Conservation (phyloP, 208 protist genomes). For the Phytomonas francai region DNA sequence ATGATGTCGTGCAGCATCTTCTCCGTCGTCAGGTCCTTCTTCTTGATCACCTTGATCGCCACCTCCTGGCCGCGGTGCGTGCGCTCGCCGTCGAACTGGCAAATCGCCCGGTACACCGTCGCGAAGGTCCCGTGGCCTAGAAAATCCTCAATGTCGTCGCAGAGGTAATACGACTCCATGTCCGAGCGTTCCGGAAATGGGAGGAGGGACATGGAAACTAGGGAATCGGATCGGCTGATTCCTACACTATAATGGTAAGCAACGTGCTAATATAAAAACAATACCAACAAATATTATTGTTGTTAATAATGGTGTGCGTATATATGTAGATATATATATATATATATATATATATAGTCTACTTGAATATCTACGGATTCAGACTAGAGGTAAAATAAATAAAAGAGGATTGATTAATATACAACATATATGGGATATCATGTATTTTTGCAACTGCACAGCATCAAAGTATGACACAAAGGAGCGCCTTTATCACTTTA, state of each 20-base stretch:
- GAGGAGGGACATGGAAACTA: conserved; percentile 14
- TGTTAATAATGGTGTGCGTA: conserved; percentile 3
- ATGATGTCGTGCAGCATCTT: conserved; percentile 60
- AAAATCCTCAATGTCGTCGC: conserved; percentile 80
- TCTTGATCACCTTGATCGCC: conserved; percentile 81
- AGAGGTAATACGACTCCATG: conserved; percentile 54
- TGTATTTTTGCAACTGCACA: background rate
- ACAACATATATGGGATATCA: conserved; percentile 11
- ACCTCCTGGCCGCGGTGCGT: conserved; percentile 39
- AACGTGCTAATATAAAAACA: conserved; percentile 3
- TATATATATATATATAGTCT: no score
- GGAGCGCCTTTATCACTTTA: background rate
- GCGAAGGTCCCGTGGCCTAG: conserved; percentile 77
- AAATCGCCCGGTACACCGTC: conserved; percentile 65
- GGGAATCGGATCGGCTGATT: no score
- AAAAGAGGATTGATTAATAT: background rate
- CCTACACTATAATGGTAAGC: no score
- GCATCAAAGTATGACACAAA: background rate
- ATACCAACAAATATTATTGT: conserved; percentile 3
- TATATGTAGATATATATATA: background rate
- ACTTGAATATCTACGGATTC: conserved; percentile 5
- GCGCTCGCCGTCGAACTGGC: conserved; percentile 24
- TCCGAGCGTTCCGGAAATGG: conserved; percentile 52
- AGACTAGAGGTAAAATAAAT: conserved; percentile 5
- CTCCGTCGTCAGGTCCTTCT: conserved; percentile 53